Evolutionary conservation across 2,329 filamentous ascomycete genomes (phyloP).

Genomic region (Colletotrichum costaricense): DNA sequence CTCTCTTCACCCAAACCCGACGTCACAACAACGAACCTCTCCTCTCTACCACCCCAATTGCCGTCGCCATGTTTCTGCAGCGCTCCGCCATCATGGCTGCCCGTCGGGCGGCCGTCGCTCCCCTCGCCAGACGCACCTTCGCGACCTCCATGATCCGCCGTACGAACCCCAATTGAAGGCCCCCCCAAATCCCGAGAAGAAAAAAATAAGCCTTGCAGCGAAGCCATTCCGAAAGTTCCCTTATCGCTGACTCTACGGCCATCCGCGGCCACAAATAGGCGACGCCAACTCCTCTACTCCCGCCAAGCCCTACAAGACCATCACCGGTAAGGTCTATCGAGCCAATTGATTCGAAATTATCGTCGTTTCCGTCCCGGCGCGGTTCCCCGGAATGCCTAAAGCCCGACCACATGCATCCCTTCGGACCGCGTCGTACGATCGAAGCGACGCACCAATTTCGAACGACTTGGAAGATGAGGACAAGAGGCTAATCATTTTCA

Average conservation of each 20-base stretch:
- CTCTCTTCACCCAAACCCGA: slow-evolving; percentile 43
- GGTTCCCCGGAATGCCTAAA: slow-evolving; percentile 7
- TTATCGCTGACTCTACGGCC: slow-evolving; percentile 28
- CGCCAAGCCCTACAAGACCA: slow-evolving; percentile 57
- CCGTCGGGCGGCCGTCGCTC: slow-evolving; percentile 67
- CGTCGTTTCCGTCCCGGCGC: slow-evolving; percentile 10
- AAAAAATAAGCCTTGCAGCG: slow-evolving; percentile 21
- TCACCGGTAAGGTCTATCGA: slow-evolving; percentile 55
- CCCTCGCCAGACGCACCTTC: slow-evolving; percentile 69
- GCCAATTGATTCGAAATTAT: slow-evolving; percentile 30
- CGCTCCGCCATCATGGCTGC: slow-evolving; percentile 70
- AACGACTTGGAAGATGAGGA: not conserved
- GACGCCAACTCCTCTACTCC: slow-evolving; percentile 49
- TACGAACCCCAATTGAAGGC: slow-evolving; percentile 52
- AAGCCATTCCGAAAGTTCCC: slow-evolving; percentile 22
- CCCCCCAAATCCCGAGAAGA: slow-evolving; percentile 6
- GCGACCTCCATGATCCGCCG: slow-evolving; percentile 70
- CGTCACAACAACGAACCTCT: slow-evolving; percentile 36
- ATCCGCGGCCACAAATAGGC: slow-evolving; percentile 41
- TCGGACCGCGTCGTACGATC: slow-evolving; percentile 32
- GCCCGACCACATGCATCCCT: slow-evolving; percentile 10
- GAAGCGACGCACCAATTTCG: slow-evolving; percentile 11
- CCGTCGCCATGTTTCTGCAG: slow-evolving; percentile 70
- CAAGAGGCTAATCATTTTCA: slow-evolving; percentile 24
- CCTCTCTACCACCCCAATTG: slow-evolving; percentile 39